These are phyloP conservation scores for Fusarium sublunatum DNA, from an alignment of 2,329 filamentous ascomycete species.

Conservation along the genomic window DNA sequence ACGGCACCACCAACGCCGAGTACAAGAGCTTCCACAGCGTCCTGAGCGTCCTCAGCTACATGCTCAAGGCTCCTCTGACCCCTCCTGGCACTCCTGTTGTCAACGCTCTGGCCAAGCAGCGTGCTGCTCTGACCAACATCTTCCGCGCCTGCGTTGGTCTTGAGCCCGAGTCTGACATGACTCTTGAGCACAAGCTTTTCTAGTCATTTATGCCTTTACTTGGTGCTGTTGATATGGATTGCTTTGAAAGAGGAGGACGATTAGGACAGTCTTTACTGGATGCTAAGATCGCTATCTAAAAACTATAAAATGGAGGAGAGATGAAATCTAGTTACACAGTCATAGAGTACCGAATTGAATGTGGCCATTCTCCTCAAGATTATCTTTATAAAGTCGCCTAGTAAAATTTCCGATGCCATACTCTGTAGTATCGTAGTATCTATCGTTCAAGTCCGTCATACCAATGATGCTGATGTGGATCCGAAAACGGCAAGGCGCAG, in stretches of 20 bases:
- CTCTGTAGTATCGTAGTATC: no score
- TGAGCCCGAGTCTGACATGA: conserved; percentile 99
- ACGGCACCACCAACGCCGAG: conserved; percentile 67
- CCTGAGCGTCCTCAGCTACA: conserved; percentile 96
- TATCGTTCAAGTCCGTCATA: no score
- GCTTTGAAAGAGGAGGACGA: conserved; percentile 10
- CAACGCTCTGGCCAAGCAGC: conserved; percentile 96
- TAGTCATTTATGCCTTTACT: conserved; percentile 52
- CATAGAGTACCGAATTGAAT: conserved; percentile 41
- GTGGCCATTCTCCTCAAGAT: conserved; percentile 36
- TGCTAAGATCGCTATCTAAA: conserved; percentile 6
- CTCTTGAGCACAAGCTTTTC: conserved; percentile 97
- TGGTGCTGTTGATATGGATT: conserved; percentile 3
- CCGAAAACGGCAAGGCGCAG: not conserved
- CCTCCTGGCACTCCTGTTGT: conserved; percentile 95
- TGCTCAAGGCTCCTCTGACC: conserved; percentile 96
- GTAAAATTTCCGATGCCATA: no score
- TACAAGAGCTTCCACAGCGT: conserved; percentile 98
- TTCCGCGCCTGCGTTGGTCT: conserved; percentile 97
- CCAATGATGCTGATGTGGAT: conserved; percentile 4
- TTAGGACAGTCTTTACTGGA: conserved; percentile 33
- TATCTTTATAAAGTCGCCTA: not conserved
- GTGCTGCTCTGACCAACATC: conserved; percentile 93
- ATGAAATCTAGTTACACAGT: conserved; percentile 33
- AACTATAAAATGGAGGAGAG: conserved; percentile 35